Percentiles rank a stretch among this genome's conserved stretches.
Evolutionary conservation across 202 grass and related monocot genomes (phyloP).

Genomic region (Dendrocalamus latiflorus): DNA sequence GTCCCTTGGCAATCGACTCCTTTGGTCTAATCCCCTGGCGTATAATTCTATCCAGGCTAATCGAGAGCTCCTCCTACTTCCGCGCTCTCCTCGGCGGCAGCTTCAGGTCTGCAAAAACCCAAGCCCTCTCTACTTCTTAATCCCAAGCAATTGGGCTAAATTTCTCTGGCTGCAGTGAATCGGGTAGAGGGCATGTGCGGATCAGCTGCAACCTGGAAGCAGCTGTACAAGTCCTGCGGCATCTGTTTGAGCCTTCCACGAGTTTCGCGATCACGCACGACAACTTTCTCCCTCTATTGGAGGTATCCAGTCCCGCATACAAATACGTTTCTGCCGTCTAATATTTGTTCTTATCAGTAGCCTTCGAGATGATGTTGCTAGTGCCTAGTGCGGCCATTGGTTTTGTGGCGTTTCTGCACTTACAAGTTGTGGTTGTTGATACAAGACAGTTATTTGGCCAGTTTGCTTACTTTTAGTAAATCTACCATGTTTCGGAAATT

Average conservation of each 20-base stretch:
- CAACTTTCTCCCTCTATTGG: conserved; percentile 29
- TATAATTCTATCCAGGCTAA: conserved; percentile 30
- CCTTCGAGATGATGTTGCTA: background rate
- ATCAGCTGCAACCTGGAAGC: conserved; percentile 52
- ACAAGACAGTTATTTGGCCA: background rate
- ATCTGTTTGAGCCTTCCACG: conserved; percentile 20
- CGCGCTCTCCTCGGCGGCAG: conserved; percentile 61
- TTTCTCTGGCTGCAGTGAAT: conserved; percentile 51
- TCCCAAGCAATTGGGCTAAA: background rate
- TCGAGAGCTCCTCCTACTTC: conserved; percentile 77
- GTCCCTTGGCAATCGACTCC: background rate
- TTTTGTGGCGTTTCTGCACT: background rate
- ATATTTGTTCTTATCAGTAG: background rate
- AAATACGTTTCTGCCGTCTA: background rate
- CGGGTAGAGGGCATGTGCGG: conserved; percentile 31
- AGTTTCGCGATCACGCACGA: conserved; percentile 6
- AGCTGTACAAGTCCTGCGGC: conserved; percentile 27
- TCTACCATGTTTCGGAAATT: background rate
- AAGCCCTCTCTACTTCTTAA: background rate
- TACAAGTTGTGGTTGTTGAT: background rate
- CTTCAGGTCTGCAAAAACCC: conserved; percentile 52
- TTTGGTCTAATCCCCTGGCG: background rate
- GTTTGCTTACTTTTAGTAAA: background rate
- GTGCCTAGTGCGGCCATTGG: background rate
- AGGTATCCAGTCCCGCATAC: background rate